Conservation (phyloP, 345 rosid species). For the Syzygium grande region DNA sequence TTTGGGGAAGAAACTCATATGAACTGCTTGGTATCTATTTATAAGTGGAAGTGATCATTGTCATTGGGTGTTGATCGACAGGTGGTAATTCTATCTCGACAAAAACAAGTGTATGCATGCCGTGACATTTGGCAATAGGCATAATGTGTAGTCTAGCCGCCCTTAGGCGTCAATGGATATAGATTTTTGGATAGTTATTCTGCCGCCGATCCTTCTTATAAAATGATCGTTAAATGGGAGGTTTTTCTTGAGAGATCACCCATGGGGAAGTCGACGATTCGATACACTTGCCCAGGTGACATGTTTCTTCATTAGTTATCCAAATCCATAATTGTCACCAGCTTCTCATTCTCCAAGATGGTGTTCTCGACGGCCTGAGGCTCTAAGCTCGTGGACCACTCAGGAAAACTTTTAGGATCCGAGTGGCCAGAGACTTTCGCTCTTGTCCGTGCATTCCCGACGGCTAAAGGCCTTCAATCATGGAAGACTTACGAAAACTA, state of each 20-base stretch:
- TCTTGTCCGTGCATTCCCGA: too few species aligned
- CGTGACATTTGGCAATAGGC: neutral
- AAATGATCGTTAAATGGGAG: neutral
- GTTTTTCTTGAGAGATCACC: accelerated
- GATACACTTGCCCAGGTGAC: neutral
- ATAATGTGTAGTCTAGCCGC: neutral
- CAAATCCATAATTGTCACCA: neutral
- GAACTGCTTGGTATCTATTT: neutral
- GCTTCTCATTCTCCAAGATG: neutral
- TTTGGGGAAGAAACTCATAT: neutral
- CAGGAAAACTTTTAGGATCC: too few species aligned
- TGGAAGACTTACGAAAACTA: neutral
- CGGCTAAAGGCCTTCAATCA: neutral
- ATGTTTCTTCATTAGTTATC: neutral
- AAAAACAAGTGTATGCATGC: neutral
- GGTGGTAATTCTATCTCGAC: neutral
- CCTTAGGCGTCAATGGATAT: neutral
- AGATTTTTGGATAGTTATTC: neutral
- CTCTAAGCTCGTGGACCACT: too few species aligned
- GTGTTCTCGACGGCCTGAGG: too few species aligned
- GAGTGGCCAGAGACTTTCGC: too few species aligned
- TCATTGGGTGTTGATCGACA: neutral
- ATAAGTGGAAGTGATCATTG: neutral
- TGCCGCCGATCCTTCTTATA: neutral
- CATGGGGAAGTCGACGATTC: neutral